Percentiles rank a stretch among this genome's conserved stretches.
Evolutionary conservation across 164 flowering plant genomes (phyloP).

Genomic region (Litsea cubeba): DNA sequence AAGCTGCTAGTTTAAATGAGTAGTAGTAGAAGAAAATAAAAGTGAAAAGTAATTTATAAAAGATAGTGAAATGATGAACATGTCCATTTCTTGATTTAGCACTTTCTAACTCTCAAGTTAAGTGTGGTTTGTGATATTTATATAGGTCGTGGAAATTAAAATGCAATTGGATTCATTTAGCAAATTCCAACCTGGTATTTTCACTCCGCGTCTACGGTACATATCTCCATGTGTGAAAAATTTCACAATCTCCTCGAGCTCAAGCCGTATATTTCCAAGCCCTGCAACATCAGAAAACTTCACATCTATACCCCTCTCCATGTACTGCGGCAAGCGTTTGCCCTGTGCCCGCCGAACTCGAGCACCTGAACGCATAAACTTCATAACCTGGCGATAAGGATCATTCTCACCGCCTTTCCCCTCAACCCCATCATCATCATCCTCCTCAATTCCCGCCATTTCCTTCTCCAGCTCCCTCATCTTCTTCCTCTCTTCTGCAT

Average conservation of each 20-base stretch:
- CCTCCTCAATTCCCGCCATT: constrained; percentile 53
- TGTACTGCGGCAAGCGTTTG: constrained; percentile 63
- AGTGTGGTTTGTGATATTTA: not conserved
- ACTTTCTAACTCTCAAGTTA: not conserved
- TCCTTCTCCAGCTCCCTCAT: constrained; percentile 73
- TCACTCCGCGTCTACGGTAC: constrained; percentile 90
- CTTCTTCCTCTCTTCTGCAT: constrained; percentile 84
- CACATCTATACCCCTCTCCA: constrained; percentile 84
- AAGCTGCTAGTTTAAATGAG: too few relatives aligned
- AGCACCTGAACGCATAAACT: constrained; percentile 94
- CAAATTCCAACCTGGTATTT: constrained; percentile 59
- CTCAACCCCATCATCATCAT: constrained; percentile 50
- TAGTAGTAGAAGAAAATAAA: too few relatives aligned
- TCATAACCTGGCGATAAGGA: constrained; percentile 34
- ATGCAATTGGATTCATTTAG: not conserved
- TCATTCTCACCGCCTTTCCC: constrained; percentile 40
- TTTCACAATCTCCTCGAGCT: constrained; percentile 95
- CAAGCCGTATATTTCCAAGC: constrained; percentile 86
- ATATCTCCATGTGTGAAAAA: constrained; percentile 95
- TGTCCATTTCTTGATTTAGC: not conserved
- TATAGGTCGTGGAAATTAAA: not conserved
- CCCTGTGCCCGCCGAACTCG: constrained; percentile 63
- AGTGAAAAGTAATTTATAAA: too few relatives aligned
- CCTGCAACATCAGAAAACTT: constrained; percentile 97
- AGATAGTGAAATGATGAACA: too few relatives aligned